A percentile compares a stretch with the other conserved stretches of the same genome.
phyloP scores from a whole-genome alignment of 257 asterid genomes.

The Solanum bukasovii region DNA sequence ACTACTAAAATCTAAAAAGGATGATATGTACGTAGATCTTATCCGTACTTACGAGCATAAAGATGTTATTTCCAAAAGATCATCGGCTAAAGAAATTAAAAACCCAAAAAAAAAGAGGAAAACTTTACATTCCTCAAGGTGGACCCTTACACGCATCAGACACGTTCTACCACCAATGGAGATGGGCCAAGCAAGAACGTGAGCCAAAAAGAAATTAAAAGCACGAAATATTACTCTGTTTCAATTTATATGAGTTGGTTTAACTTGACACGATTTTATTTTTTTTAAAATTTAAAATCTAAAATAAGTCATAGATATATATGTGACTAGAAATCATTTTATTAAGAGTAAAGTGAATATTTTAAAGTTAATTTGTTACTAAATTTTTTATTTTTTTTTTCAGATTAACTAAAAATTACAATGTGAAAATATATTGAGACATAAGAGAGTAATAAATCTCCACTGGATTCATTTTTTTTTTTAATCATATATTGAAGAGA shows the following conservation, averaged over 20 bases:
- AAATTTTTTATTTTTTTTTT: no score
- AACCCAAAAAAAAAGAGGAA: neutral
- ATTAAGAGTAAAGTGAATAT: no score
- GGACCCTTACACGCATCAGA: neutral
- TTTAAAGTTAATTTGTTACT: no score
- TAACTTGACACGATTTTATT: no score
- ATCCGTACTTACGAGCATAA: accelerated
- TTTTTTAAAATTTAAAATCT: no score
- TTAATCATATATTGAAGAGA: neutral
- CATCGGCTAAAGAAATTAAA: no score
- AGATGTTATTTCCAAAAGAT: no score
- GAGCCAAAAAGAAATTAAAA: neutral
- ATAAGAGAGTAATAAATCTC: neutral
- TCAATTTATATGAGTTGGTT: no score
- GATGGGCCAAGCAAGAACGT: neutral
- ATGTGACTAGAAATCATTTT: neutral
- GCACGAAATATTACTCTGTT: neutral
- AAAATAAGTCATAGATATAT: no score
- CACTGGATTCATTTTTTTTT: neutral
- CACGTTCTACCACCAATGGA: neutral
- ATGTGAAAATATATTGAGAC: no score
- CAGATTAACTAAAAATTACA: no score
- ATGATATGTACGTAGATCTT: accelerated
- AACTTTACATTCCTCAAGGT: neutral
- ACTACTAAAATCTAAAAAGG: accelerated